Conservation (phyloP, 192 early-diverging fungal species). For the Backusella australiensis region DNA sequence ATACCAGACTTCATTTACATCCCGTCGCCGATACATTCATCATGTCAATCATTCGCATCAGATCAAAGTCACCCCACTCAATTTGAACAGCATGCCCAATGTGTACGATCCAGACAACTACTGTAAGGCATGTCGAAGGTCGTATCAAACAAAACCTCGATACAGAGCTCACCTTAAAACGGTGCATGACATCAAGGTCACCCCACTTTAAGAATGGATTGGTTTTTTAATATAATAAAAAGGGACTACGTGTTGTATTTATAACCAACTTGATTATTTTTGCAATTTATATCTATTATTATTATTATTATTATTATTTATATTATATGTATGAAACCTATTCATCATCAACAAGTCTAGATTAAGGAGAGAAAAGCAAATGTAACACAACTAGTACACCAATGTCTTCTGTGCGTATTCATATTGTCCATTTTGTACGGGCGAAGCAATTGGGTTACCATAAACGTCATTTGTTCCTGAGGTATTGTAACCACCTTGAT, state of each 20-base stretch:
- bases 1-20: not conserved
- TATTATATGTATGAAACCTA: not conserved
- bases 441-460: not conserved
- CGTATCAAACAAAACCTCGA: not conserved
- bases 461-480: not conserved
- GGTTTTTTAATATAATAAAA: too few relatives aligned
- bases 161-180: not conserved
- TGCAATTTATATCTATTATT: not conserved
- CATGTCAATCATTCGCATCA: not conserved
- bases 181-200: not conserved
- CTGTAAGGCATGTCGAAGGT: not conserved
- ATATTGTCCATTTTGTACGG: not conserved
- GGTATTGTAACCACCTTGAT: not conserved
- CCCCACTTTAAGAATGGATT: not conserved
- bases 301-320: not conserved
- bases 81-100: not conserved
- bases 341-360: not conserved
- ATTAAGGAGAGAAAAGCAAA: not conserved
- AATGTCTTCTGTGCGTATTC: slow-evolving; percentile 2
- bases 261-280: too few relatives aligned
- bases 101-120: not conserved
- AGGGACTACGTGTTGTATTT: too few relatives aligned
- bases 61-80: not conserved
- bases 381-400: not conserved
- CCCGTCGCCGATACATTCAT: not conserved